These are phyloP conservation scores for Prunella vulgaris DNA, from an alignment of 257 asterid genomes.

Conservation along the genomic window DNA sequence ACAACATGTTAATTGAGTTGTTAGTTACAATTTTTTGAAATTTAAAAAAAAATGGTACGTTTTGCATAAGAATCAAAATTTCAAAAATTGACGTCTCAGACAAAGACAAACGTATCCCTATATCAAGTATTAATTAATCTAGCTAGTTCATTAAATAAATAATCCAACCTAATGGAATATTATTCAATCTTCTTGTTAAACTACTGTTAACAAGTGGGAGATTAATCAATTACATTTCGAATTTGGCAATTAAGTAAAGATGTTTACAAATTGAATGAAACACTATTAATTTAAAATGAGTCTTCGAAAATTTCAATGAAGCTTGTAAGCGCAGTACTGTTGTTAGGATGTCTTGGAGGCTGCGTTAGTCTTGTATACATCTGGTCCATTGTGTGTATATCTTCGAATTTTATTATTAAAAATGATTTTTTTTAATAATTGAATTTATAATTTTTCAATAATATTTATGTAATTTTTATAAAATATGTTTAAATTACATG, in stretches of 20 bases:
- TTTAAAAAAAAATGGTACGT: not conserved
- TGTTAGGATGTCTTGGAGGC: no score
- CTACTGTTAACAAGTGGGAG: not conserved
- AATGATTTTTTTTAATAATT: no score
- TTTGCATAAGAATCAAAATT: not conserved
- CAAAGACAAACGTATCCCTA: not conserved
- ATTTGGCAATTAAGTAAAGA: not conserved
- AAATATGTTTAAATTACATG: no score
- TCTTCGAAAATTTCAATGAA: no score
- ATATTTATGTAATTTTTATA: no score
- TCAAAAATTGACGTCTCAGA: constrained; percentile 1
- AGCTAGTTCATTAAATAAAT: not conserved
- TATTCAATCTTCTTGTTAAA: not conserved
- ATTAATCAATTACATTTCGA: not conserved
- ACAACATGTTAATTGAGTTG: not conserved
- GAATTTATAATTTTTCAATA: no score
- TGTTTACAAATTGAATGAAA: not conserved
- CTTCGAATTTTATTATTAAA: no score
- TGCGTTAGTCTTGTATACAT: no score
- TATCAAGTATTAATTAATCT: not conserved
- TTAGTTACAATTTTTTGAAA: not conserved
- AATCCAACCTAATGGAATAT: not conserved
- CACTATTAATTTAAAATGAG: no score
- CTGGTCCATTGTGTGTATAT: no score
- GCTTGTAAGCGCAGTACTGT: no score